These are phyloP conservation scores for Caryopteris hybrid DNA, from an alignment of 305 asterid species.

Conservation along the genomic window DNA sequence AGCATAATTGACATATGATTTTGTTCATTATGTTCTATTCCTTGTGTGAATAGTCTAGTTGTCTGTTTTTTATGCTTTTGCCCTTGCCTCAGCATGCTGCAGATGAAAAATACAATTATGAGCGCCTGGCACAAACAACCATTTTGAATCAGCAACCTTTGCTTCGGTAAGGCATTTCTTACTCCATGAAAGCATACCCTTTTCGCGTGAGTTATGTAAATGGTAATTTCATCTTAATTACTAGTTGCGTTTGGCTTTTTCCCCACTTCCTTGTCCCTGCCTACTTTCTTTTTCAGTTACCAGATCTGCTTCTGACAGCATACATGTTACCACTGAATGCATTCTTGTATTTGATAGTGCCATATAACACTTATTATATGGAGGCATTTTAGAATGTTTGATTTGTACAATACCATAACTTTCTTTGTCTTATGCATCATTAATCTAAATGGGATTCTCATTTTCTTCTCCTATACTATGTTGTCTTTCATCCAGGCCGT, in stretches of 20 bases:
- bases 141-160: slow-evolving; percentile 95
- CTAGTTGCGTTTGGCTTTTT: background rate
- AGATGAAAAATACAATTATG: slow-evolving; percentile 94
- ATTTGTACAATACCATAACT: slow-evolving; percentile 9
- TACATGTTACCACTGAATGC: background rate
- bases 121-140: slow-evolving; percentile 77
- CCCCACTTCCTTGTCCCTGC: background rate
- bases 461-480: slow-evolving; percentile 21
- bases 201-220: background rate
- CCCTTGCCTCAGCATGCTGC: slow-evolving; percentile 87
- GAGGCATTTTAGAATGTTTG: background rate
- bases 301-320: slow-evolving; percentile 10
- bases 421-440: slow-evolving; percentile 17
- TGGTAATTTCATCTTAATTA: background rate
- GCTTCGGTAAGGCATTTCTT: slow-evolving; percentile 54
- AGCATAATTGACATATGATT: slow-evolving; percentile 12
- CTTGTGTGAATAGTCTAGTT: slow-evolving; percentile 10
- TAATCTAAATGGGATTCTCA: slow-evolving; percentile 16
- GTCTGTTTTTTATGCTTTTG: slow-evolving; percentile 12
- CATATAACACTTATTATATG: background rate
- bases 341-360: slow-evolving; percentile 1
- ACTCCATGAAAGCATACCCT: background rate
- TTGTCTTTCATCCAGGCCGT: slow-evolving; percentile 51
- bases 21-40: slow-evolving; percentile 3
- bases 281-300: background rate